Evolutionary conservation across 768 basidiomycete species (phyloP), one percentile per base, ranked within the genome.

Genomic region (Mrakia gelida): DNA sequence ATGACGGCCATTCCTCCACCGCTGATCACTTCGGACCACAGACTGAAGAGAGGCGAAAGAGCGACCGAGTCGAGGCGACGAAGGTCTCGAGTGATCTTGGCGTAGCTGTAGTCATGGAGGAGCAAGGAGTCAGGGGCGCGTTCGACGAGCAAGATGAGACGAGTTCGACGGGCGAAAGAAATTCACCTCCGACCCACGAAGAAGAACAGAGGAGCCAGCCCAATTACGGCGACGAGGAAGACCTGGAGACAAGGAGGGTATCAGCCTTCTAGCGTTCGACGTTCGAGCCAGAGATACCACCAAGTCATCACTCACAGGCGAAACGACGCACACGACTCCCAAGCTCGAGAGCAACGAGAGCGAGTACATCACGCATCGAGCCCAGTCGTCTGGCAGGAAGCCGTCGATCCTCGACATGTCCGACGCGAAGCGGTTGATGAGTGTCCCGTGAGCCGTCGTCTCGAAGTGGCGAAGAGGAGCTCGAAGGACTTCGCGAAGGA

Each of bases 21-120:
- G 34, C 56, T 38, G 67, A 92, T 88, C 23, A 86, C 88, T 80
- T 89, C 88, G 18, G 86, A 86, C 75, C 87, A 88, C 73, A 87
- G 84, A 7, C 88, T 87, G 81, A 89, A 89, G 26, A 89, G 82
- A 7, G 88, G 88, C 0, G 88, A 86, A 52, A 87, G 83, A 3
- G 86, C 87, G 38, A 88, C 85, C n/a, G 84, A 86, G 76, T 87
- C 86, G 4, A 86, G 80, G 15, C 85, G 80, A 30, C 85, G 76
- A 82, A 86, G 84, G 59, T 84, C 83, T 79, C 77, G 61, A 7
- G 73, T 65, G 23, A 78, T 73, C 28, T 82, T 80, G 87, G 88
- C 88, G 79, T 80, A 82, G 38, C 81, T 74, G 71, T 80, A 3
- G 10, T 0, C 0, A 52, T 2, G 26, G 32, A 32, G 11, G n/a